These are phyloP conservation scores for Aureobasidium sp. DNA, from an alignment of 2,329 filamentous ascomycete genomes.

Conservation along the genomic window DNA sequence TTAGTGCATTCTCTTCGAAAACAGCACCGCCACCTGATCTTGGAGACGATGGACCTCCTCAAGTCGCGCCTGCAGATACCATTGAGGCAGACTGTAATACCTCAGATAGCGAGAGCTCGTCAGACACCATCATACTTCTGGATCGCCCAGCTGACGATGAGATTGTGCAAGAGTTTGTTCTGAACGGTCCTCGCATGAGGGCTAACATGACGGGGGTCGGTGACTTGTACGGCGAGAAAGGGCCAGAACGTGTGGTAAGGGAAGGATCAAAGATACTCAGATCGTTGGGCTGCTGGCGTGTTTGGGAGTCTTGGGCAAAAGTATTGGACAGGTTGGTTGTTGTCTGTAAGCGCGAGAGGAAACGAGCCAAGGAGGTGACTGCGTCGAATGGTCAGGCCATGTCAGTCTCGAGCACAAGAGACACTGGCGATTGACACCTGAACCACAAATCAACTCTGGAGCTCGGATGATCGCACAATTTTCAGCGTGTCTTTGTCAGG, in stretches of 20 bases:
- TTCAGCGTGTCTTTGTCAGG: neutral
- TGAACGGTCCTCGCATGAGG: conserved; percentile 43
- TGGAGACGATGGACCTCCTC: no score
- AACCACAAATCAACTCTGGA: neutral
- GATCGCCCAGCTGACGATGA: conserved; percentile 53
- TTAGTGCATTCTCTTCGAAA: conserved; percentile 26
- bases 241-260: conserved; percentile 33
- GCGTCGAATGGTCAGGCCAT: neutral
- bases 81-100: neutral
- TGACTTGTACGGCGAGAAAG: conserved; percentile 37
- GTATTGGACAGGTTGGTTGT: neutral
- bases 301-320: neutral
- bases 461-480: no score
- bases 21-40: neutral
- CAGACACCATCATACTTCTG: conserved; percentile 24
- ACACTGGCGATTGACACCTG: neutral
- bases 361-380: neutral
- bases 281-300: conserved; percentile 20
- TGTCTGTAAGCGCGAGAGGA: neutral
- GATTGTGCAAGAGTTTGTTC: conserved; percentile 50
- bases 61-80: neutral
- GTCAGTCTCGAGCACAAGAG: neutral
- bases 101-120: neutral
- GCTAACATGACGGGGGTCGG: conserved; percentile 49
- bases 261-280: conserved; percentile 35